Percentiles rank a stretch among this genome's conserved stretches.
These are phyloP conservation scores for Cladosporium sp. DNA, from an alignment of 2,329 filamentous ascomycete species.

Conservation along the genomic window DNA sequence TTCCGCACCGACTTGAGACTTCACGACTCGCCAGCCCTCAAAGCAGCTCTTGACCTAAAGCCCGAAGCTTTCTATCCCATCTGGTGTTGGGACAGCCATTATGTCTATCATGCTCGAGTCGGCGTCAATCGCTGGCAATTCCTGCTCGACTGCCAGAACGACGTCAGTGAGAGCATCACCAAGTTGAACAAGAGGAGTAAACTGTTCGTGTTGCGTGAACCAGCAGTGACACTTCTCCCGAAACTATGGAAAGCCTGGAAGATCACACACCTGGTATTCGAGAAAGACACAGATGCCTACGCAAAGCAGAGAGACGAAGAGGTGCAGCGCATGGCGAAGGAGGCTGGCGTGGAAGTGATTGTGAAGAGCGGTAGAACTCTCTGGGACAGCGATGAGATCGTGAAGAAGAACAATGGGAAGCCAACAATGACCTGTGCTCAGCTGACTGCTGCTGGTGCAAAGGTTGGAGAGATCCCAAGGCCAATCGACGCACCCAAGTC, in stretches of 20 bases:
- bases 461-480: conserved; percentile 57
- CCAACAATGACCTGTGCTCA: conserved; percentile 72
- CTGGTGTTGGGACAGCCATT: conserved; percentile 78
- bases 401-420: conserved; percentile 60
- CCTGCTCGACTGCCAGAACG: conserved; percentile 68
- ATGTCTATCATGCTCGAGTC: conserved; percentile 67
- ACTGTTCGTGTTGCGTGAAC: conserved; percentile 68
- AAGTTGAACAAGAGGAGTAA: conserved; percentile 67
- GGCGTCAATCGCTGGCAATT: conserved; percentile 73
- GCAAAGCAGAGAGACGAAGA: conserved; percentile 59
- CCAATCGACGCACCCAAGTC: conserved; percentile 57
- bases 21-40: conserved; percentile 70
- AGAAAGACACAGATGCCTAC: conserved; percentile 74
- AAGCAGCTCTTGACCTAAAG: conserved; percentile 66
- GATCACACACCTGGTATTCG: conserved; percentile 71
- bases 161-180: conserved; percentile 63
- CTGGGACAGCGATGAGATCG: conserved; percentile 68
- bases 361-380: conserved; percentile 62
- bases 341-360: conserved; percentile 66
- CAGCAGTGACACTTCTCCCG: conserved; percentile 64
- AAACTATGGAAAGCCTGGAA: conserved; percentile 71
- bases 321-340: conserved; percentile 56
- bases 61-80: conserved; percentile 71
- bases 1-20: conserved; percentile 74
- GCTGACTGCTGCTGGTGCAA: conserved; percentile 58